A percentile compares a stretch with the other conserved stretches of the same genome.
phyloP scores from a whole-genome alignment of 139 green algal genomes.

The Bryopsis sp. region DNA sequence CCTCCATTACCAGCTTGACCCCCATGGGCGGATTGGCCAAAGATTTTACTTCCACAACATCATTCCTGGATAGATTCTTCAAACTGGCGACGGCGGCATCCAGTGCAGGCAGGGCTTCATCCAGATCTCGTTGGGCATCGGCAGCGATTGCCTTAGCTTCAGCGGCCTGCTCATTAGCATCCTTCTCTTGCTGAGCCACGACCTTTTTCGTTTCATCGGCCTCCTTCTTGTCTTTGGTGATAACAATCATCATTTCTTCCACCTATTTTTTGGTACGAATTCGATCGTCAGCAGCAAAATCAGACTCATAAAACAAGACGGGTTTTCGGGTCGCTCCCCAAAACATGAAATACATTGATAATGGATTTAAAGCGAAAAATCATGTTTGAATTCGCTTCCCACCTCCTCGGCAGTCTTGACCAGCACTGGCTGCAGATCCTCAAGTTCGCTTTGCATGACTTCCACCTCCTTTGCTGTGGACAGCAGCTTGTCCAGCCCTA shows the following conservation, averaged over 20 bases:
- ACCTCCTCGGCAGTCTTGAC: slow-evolving; percentile 36
- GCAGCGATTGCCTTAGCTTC: slow-evolving; percentile 39
- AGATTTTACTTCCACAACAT: slow-evolving; percentile 70
- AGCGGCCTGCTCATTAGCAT: slow-evolving; percentile 62
- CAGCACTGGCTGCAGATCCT: slow-evolving; percentile 66
- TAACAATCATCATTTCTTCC: slow-evolving; percentile 71
- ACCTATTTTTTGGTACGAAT: no score
- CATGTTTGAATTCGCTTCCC: no score
- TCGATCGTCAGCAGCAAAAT: no score
- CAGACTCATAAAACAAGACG: no score
- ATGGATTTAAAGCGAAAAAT: no score
- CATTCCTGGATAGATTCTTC: slow-evolving; percentile 62
- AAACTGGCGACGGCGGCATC: slow-evolving; percentile 54
- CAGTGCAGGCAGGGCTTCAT: slow-evolving; percentile 54
- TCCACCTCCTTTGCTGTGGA: slow-evolving; percentile 52
- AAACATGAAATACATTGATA: no score
- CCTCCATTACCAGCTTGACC: slow-evolving; percentile 73
- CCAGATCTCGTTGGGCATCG: slow-evolving; percentile 48
- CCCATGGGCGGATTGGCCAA: slow-evolving; percentile 58
- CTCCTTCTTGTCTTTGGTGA: slow-evolving; percentile 58
- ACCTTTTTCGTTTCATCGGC: slow-evolving; percentile 52
- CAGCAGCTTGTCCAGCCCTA: slow-evolving; percentile 66
- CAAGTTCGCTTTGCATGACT: slow-evolving; percentile 65
- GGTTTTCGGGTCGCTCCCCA: no score
- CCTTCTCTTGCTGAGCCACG: slow-evolving; percentile 51